Percentiles rank a stretch among this genome's conserved stretches.
Evolutionary conservation across 2,329 filamentous ascomycete genomes (phyloP).

Genomic region (Epicoccum sorghinum): DNA sequence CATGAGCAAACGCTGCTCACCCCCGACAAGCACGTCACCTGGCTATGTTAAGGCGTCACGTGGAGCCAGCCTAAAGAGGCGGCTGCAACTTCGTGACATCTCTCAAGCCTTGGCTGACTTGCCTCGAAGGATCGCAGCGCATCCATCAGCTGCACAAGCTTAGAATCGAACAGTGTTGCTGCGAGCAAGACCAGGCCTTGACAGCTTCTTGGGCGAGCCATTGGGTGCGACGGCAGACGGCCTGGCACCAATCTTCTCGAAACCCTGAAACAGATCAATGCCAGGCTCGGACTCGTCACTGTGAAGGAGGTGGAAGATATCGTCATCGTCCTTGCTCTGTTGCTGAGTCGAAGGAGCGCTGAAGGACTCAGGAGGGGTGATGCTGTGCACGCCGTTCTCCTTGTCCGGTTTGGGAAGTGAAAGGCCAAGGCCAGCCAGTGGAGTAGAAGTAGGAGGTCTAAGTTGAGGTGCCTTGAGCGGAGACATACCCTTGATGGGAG

Average conservation of each 20-base stretch:
- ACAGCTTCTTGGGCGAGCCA: slow-evolving; percentile 43
- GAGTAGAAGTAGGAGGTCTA: slow-evolving; percentile 35
- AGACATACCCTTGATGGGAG: slow-evolving; percentile 38
- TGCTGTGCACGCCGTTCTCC: slow-evolving; percentile 29
- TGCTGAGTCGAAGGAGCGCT: slow-evolving; percentile 28
- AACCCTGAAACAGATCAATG: slow-evolving; percentile 76
- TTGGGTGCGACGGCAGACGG: slow-evolving; percentile 41
- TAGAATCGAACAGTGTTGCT: slow-evolving; percentile 46
- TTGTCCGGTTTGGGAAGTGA: slow-evolving; percentile 27
- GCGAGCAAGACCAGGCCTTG: slow-evolving; percentile 37
- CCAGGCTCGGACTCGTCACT: slow-evolving; percentile 65
- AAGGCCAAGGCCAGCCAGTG: slow-evolving; percentile 26
- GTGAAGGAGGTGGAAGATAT: slow-evolving; percentile 63
- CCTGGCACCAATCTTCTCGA: slow-evolving; percentile 70
- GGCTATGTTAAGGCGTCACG: slow-evolving; percentile 3
- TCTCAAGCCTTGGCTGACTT: slow-evolving; percentile 11
- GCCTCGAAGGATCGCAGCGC: background rate
- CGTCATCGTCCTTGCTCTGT: slow-evolving; percentile 55
- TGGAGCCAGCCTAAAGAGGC: slow-evolving; percentile 9
- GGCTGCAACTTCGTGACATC: slow-evolving; percentile 13
- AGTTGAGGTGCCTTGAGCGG: slow-evolving; percentile 40
- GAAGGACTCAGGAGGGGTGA: slow-evolving; percentile 40
- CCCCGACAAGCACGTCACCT: background rate
- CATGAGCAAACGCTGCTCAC: background rate
- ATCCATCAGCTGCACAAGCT: slow-evolving; percentile 3